phyloP scores from a whole-genome alignment of 75 land plant species.

The Pinus taeda region DNA sequence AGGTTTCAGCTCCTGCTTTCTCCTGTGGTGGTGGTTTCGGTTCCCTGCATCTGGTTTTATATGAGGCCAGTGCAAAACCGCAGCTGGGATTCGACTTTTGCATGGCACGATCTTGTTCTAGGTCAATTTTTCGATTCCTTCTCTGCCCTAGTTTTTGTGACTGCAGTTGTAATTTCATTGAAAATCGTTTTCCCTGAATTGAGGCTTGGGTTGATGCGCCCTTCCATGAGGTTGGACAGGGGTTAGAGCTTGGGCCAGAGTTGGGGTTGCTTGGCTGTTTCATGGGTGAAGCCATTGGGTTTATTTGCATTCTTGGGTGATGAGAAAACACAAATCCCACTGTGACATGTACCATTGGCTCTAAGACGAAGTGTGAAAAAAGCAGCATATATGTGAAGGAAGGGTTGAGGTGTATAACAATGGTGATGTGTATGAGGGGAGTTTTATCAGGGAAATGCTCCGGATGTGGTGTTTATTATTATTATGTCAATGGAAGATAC shows the following conservation, averaged over 20 bases:
- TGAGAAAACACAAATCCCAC: slow-evolving; percentile 15
- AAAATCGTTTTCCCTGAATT: slow-evolving; percentile 21
- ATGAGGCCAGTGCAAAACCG: slow-evolving; percentile 9
- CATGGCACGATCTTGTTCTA: not conserved
- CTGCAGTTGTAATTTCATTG: slow-evolving; percentile 26
- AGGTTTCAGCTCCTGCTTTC: slow-evolving; percentile 32
- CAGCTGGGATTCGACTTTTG: slow-evolving; percentile 6
- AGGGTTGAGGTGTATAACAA: slow-evolving; percentile 82
- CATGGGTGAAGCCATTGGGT: slow-evolving; percentile 15
- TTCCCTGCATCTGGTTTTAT: slow-evolving; percentile 42
- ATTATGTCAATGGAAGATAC: slow-evolving; percentile 38
- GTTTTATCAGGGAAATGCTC: slow-evolving; percentile 35
- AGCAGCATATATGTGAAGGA: slow-evolving; percentile 27
- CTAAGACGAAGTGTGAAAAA: slow-evolving; percentile 34
- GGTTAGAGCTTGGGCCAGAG: slow-evolving; percentile 13
- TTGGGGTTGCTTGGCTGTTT: slow-evolving; percentile 17
- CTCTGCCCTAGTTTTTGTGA: slow-evolving; percentile 27
- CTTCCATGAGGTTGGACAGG: slow-evolving; percentile 1
- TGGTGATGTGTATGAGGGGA: slow-evolving; percentile 83
- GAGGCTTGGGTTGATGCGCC: slow-evolving; percentile 11
- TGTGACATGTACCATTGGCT: slow-evolving; percentile 66
- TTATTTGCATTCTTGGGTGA: not conserved
- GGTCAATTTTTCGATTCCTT: slow-evolving; percentile 19
- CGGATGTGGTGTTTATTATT: slow-evolving; percentile 42
- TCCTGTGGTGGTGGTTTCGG: slow-evolving; percentile 19